phyloP scores from a whole-genome alignment of 257 asterid species.

The Solanum tarijense region DNA sequence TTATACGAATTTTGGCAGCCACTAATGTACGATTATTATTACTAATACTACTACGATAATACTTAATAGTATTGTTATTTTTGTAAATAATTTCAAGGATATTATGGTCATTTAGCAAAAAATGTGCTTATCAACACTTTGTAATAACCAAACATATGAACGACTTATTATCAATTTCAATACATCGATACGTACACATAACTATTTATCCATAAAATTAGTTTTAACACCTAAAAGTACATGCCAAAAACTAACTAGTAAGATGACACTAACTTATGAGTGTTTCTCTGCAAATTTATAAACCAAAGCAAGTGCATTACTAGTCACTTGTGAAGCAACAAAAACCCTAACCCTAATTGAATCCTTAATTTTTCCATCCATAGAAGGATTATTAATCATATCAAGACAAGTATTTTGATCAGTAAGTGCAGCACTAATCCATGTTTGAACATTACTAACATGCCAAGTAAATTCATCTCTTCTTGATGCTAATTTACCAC shows the following conservation, averaged over 20 bases:
- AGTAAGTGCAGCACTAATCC: conserved; percentile 81
- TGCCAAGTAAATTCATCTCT: conserved; percentile 40
- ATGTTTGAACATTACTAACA: conserved; percentile 49
- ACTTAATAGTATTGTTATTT: neutral
- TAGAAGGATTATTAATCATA: conserved; percentile 41
- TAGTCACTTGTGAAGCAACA: conserved; percentile 51
- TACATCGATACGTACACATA: neutral
- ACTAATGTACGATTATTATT: neutral
- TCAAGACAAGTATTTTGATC: conserved; percentile 53
- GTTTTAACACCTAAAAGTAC: neutral
- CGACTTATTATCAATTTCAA: neutral
- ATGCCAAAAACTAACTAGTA: neutral
- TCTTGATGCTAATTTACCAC: conserved; percentile 10
- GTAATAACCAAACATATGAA: too few species aligned
- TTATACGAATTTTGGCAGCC: neutral
- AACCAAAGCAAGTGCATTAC: conserved; percentile 63
- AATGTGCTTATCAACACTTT: neutral
- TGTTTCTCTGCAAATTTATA: conserved; percentile 49
- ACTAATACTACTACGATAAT: too few species aligned
- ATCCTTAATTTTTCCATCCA: conserved; percentile 43
- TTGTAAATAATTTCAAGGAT: neutral
- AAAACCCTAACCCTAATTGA: conserved; percentile 43
- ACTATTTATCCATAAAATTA: neutral
- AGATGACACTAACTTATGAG: neutral
- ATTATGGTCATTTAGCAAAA: neutral